These are phyloP conservation scores for Coffea eugenioides DNA, from an alignment of 257 asterid species.

Conservation along the genomic window DNA sequence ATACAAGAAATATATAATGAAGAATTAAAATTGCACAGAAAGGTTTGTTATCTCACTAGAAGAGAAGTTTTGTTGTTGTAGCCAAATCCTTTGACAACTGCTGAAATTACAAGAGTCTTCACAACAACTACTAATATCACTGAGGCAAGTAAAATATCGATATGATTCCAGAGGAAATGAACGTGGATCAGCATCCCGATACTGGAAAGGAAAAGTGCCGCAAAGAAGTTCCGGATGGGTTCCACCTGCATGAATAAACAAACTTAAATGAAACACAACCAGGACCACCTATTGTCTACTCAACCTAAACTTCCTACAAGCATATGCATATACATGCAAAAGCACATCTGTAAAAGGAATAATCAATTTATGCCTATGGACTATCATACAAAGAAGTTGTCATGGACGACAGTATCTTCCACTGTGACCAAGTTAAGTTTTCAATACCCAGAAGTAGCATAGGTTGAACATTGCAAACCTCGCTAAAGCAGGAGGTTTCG, in stretches of 20 bases:
- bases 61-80: conserved; percentile 93
- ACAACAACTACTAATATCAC: conserved; percentile 86
- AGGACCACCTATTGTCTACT: background rate
- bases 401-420: background rate
- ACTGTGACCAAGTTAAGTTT: background rate
- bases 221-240: conserved; percentile 95
- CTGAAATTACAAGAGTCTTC: conserved; percentile 75
- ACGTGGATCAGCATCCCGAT: conserved; percentile 99
- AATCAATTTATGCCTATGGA: background rate
- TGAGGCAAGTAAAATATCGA: conserved; percentile 95
- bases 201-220: conserved; percentile 98
- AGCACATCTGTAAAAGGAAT: background rate
- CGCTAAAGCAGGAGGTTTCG: no score
- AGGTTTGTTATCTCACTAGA: conserved; percentile 55
- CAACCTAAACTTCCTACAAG: background rate
- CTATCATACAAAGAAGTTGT: background rate
- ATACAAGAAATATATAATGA: conserved; percentile 17
- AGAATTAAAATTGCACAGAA: conserved; percentile 10
- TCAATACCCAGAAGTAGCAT: no score
- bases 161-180: conserved; percentile 97
- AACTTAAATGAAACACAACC: background rate
- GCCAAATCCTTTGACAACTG: conserved; percentile 94
- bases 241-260: conserved; percentile 62
- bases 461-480: no score
- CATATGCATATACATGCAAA: background rate